phyloP scores from a whole-genome alignment of 177 flowering plant species.

The Tripterygium wilfordii region DNA sequence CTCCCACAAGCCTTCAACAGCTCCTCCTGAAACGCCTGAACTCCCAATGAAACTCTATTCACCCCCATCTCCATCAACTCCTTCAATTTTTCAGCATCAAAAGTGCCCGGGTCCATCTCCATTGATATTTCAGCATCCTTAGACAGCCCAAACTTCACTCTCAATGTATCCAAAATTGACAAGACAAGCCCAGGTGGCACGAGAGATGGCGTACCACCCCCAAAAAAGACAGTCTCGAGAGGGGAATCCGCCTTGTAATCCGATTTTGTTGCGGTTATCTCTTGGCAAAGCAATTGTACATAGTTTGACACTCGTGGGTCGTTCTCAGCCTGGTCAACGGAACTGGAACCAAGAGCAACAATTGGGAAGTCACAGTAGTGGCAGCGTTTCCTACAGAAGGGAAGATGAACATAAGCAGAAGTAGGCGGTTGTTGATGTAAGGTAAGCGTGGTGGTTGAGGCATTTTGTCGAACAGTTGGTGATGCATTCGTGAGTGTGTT shows the following conservation, averaged over 20 bases:
- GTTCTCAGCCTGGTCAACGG: constrained; percentile 25
- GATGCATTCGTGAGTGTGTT: neutral
- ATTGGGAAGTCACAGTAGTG: constrained; percentile 96
- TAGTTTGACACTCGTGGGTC: constrained; percentile 76
- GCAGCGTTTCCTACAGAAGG: constrained; percentile 72
- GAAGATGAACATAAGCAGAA: constrained; percentile 26
- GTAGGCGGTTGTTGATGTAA: neutral
- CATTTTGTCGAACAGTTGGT: constrained; percentile 4
- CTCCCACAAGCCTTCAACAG: constrained; percentile 77
- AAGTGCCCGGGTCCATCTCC: constrained; percentile 98
- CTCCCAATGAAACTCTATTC: constrained; percentile 90
- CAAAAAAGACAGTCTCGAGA: constrained; percentile 81
- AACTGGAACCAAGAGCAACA: constrained; percentile 82
- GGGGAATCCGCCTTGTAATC: constrained; percentile 22
- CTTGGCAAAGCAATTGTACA: constrained; percentile 51
- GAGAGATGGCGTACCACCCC: constrained; percentile 95
- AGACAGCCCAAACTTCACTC: constrained; percentile 55
- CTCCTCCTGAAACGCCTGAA: constrained; percentile 92
- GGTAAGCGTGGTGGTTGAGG: neutral
- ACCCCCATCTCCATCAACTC: constrained; percentile 70
- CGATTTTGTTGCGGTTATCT: constrained; percentile 48
- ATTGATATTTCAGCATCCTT: constrained; percentile 71
- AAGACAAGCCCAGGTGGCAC: constrained; percentile 75
- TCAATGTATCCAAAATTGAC: constrained; percentile 45
- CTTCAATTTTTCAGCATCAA: constrained; percentile 50